phyloP scores from a whole-genome alignment of 768 basidiomycete species.

The Amanita rubescens region DNA sequence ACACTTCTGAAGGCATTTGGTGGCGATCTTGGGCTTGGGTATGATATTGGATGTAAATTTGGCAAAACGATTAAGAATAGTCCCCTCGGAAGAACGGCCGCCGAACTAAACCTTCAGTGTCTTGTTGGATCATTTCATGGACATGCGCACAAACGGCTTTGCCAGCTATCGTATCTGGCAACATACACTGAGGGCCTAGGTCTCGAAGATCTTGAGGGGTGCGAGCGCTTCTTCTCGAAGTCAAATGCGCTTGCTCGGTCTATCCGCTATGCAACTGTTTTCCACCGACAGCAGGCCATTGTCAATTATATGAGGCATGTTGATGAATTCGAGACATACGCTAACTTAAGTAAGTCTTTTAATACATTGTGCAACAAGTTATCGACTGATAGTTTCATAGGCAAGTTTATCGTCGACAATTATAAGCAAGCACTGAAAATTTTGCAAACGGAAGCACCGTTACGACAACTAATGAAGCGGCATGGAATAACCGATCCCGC shows the following conservation, averaged over 20 bases:
- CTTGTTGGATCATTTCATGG: conserved; percentile 16
- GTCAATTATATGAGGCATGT: conserved; percentile 9
- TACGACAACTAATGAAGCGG: conserved; percentile 4
- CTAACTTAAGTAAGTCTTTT: conserved; percentile 15
- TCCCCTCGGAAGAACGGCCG: conserved; percentile 9
- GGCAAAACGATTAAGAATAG: conserved; percentile 15
- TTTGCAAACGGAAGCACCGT: conserved; percentile 1
- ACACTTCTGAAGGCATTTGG: conserved; percentile 1
- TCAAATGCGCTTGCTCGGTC: conserved; percentile 17
- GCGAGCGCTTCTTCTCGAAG: conserved; percentile 15
- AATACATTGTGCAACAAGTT: conserved; percentile 1
- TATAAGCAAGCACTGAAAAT: conserved; percentile 20
- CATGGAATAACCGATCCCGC: background rate
- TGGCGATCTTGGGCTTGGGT: conserved; percentile 6
- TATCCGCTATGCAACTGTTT: conserved; percentile 13
- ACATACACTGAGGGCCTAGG: conserved; percentile 14
- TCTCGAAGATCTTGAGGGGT: conserved; percentile 14
- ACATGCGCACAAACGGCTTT: conserved; percentile 14
- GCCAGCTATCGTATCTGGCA: conserved; percentile 15
- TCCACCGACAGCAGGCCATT: conserved; percentile 18
- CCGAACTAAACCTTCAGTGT: conserved; percentile 1
- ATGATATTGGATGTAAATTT: conserved; percentile 22
- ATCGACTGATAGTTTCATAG: background rate
- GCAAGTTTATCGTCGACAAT: conserved; percentile 16
- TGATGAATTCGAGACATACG: conserved; percentile 17